These are phyloP conservation scores for Botrytis squamosa DNA, from an alignment of 2,329 filamentous ascomycete genomes.

Conservation along the genomic window DNA sequence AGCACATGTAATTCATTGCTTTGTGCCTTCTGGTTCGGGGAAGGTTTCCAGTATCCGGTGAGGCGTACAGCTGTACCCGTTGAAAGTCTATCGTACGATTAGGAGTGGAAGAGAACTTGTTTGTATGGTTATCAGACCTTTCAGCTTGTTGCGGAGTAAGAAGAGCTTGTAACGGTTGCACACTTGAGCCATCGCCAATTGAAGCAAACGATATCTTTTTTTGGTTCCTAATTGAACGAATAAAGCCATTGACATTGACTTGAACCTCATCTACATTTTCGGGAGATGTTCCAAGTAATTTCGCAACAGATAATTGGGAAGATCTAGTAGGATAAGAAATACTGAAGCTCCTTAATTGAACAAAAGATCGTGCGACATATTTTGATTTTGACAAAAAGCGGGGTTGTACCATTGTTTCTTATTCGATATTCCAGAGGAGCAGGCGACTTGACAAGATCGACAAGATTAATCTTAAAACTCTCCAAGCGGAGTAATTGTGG, in stretches of 20 bases:
- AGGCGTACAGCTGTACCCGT: conserved; percentile 79
- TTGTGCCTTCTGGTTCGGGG: conserved; percentile 64
- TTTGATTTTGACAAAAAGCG: conserved; percentile 14
- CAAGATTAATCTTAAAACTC: not conserved
- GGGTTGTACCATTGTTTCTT: conserved; percentile 17
- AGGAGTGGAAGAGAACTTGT: conserved; percentile 10
- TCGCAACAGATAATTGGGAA: conserved; percentile 47
- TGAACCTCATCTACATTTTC: conserved; percentile 50
- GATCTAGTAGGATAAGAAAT: conserved; percentile 7
- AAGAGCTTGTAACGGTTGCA: conserved; percentile 66
- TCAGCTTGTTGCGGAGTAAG: conserved; percentile 36
- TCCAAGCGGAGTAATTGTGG: not conserved
- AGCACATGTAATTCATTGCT: conserved; percentile 78
- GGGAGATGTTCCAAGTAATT: conserved; percentile 55
- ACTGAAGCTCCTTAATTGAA: conserved; percentile 1
- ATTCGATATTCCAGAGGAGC: conserved; percentile 1
- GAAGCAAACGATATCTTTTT: conserved; percentile 81
- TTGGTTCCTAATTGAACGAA: conserved; percentile 82
- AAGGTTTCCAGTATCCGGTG: conserved; percentile 73
- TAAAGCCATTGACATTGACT: conserved; percentile 71
- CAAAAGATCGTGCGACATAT: not conserved
- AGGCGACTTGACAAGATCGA: not conserved
- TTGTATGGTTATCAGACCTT: conserved; percentile 23
- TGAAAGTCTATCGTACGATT: conserved; percentile 59
- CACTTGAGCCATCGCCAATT: conserved; percentile 82